Base-by-base conservation (phyloP, 2,329 filamentous ascomycete species). In the Aspergillus quadricinctus region DNA sequence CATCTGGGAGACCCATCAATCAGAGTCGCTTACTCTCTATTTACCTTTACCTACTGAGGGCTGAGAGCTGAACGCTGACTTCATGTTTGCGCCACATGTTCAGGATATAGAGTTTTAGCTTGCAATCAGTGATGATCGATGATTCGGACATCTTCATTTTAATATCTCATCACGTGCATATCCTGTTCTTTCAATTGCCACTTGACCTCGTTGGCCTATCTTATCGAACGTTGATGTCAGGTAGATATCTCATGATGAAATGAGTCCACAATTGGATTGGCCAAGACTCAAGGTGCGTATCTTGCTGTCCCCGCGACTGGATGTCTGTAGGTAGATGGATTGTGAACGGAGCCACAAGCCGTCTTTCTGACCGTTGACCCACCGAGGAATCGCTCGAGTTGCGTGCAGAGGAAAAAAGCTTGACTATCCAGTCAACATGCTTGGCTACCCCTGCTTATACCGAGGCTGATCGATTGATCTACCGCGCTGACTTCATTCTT, bases 41-140 rank as follows among this genome's bases (percentile, higher is more conserved):
- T 46, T 10, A 7, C 21, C 23, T 23, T 14, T 35, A 35, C 11
- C 29, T 35, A 17, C 31, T 7, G 4, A 17, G 31, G 14, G 31
- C 31, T 35, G 31, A 17, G 31, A 3, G 31, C 31, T 37, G 31
- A n/a, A 17, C 17, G 23, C 51, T 61, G 59, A 61, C 59, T 57
- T 59, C 55, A 57, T 59, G 3, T 17, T 53, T 59, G 53, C 57
- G 51, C 59, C 57, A 59, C 55, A 37, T 31, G 17, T 8, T 49
- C 37, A 37, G 49, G 23, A 23, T 21, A 17, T 40, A 46, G 45
- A 27, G 29, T 28, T 48, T 25, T 11, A 46, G 53, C 37, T 45
- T 28, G 25, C 31, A n/a, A 37, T 17, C n/a, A 7, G 11, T 46
- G 43, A 25, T 14, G 43, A 46, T 27, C 10, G 10, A 46, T 46